These are phyloP conservation scores for Lactarius akahatsu DNA, from an alignment of 768 basidiomycete genomes.

Conservation along the genomic window DNA sequence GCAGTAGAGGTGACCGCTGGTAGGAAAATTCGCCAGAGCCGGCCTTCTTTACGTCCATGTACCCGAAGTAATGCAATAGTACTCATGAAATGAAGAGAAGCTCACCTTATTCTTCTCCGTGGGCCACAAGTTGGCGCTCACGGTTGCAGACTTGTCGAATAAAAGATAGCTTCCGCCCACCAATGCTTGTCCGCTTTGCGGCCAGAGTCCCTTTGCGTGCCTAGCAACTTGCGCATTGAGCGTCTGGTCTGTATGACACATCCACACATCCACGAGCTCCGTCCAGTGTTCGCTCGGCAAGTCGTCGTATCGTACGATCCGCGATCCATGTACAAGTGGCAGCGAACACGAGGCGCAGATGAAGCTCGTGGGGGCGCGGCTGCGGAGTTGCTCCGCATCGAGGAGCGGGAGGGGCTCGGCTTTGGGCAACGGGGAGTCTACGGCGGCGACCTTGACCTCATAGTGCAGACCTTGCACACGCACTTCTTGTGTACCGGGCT, in stretches of 20 bases:
- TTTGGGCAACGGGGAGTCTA: slow-evolving; percentile 26
- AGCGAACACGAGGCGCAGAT: slow-evolving; percentile 79
- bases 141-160: slow-evolving; percentile 62
- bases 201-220: slow-evolving; percentile 74
- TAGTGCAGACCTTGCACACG: slow-evolving; percentile 55
- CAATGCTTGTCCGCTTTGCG: slow-evolving; percentile 63
- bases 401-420: slow-evolving; percentile 49
- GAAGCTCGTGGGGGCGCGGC: slow-evolving; percentile 60
- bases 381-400: slow-evolving; percentile 64
- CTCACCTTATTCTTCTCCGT: slow-evolving; percentile 56
- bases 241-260: slow-evolving; percentile 92
- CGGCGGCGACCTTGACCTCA: slow-evolving; percentile 65
- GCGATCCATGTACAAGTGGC: slow-evolving; percentile 56
- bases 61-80: slow-evolving; percentile 10
- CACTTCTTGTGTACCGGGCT: slow-evolving; percentile 61
- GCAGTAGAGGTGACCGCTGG: slow-evolving; percentile 53
- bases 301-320: slow-evolving; percentile 63
- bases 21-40: slow-evolving; percentile 58
- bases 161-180: slow-evolving; percentile 90
- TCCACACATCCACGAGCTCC: slow-evolving; percentile 96
- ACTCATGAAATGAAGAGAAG: slow-evolving; percentile 28
- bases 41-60: slow-evolving; percentile 90
- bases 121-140: slow-evolving; percentile 49
- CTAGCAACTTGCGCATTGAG: slow-evolving; percentile 68
- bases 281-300: slow-evolving; percentile 97